Evolutionary conservation across 2,329 filamentous ascomycete genomes (phyloP).

Genomic region (Daldinia eschscholtzii): DNA sequence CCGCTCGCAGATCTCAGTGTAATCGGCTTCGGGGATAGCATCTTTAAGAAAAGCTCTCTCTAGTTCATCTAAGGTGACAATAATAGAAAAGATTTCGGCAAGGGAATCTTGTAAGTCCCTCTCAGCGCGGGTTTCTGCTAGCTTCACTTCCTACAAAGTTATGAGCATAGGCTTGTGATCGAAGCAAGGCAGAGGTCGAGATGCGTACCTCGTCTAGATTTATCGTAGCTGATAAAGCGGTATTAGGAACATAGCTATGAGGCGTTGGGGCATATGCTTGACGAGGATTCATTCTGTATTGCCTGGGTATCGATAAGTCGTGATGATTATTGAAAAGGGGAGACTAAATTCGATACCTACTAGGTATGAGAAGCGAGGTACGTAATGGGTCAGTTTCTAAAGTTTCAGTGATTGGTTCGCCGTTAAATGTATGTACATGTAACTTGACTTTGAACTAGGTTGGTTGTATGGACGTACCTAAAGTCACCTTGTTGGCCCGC

Average conservation of each 20-base stretch:
- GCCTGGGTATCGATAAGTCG: slow-evolving; percentile 3
- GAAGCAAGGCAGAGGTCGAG: slow-evolving; percentile 13
- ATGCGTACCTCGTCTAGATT: slow-evolving; percentile 85
- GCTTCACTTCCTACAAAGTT: slow-evolving; percentile 82
- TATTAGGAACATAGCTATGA: slow-evolving; percentile 90
- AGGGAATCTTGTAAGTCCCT: slow-evolving; percentile 95
- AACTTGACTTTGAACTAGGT: too few species aligned
- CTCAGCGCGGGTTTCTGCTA: slow-evolving; percentile 87
- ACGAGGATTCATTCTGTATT: slow-evolving; percentile 64
- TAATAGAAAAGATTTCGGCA: slow-evolving; percentile 97
- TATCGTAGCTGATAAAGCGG: slow-evolving; percentile 85
- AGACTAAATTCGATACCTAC: background rate
- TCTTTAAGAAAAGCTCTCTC: slow-evolving; percentile 98
- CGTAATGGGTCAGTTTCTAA: background rate
- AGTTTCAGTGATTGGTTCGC: background rate
- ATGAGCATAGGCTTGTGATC: slow-evolving; percentile 23
- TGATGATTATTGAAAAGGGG: slow-evolving; percentile 11
- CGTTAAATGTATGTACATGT: background rate
- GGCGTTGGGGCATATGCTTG: slow-evolving; percentile 90
- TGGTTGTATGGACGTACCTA: background rate
- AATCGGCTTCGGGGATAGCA: slow-evolving; percentile 89
- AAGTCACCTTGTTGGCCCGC: background rate
- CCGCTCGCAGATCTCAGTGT: slow-evolving; percentile 95
- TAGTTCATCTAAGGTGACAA: slow-evolving; percentile 92
- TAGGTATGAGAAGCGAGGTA: background rate